Evolutionary conservation across 1,284 basidiomycete species (phyloP), one percentile per base, ranked within the genome.

Genomic region (Inonotus hispidus): DNA sequence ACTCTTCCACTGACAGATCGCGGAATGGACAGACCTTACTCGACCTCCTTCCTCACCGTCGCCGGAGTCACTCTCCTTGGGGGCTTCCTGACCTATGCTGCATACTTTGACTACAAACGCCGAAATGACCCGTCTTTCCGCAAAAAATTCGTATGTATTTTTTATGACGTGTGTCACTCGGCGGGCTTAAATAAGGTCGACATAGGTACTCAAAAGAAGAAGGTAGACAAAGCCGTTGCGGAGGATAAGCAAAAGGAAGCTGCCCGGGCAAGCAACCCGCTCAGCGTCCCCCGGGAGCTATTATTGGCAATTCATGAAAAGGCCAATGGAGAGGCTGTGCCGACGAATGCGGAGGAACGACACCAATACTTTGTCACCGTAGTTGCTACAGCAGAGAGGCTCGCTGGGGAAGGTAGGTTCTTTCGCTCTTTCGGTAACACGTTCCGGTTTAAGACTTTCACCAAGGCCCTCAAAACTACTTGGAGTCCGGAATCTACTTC

Each of bases 91-190:
- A 90, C 85, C 19, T 97, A 96, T 73, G 91, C 88, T 39, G 79
- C 85, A 61, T 98, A 95, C 77, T 99, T 98, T 72, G 96, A 99
- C 82, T 90, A 97, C 80, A 92, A 85, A 77, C 87, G 96, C 61
- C 84, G 94, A 69, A 94, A 90, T 73, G 93, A 98, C 72, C 75
- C 82, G 43, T 79, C 82, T 13, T 99, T 99, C 83, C 87, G 96
- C 73, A 94, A 87, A 77, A 85, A 83, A 72, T 83, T 99, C 64
- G 74, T 67, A 93, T 83, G 53, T 62, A 63, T 66, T 66, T 32
- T 32, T 13, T 56, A 27, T 21, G 23, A 14, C 35, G 29, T 46
- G 19, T 49, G 47, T 35, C n/a, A n/a, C 56, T 50, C 7, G 60
- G 10, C 53, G 13, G 32, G 49, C 32, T 43, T 19, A 38, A 53